Conservation (phyloP, 805 yeast species). For the Komagataella pseudopastoris region DNA sequence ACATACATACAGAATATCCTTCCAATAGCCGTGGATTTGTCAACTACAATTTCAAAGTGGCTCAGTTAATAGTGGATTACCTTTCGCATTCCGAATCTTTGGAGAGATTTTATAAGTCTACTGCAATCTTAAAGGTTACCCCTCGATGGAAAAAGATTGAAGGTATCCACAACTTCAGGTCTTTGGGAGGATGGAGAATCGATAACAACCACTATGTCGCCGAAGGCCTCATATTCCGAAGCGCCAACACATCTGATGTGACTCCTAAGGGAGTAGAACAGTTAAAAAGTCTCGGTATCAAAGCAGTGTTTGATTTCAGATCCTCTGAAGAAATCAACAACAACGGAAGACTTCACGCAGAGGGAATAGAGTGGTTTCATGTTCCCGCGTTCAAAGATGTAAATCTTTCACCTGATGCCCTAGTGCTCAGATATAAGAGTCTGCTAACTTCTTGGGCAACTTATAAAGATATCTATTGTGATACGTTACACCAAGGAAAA, state of each 20-base stretch:
- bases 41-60: conserved; percentile 47
- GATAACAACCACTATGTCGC: conserved; percentile 27
- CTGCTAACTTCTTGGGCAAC: conserved; percentile 48
- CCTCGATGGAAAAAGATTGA: conserved; percentile 51
- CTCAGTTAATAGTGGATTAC: conserved; percentile 33
- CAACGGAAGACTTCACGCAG: conserved; percentile 29
- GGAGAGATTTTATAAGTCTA: conserved; percentile 31
- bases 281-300: conserved; percentile 31
- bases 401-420: conserved; percentile 52
- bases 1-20: conserved; percentile 21
- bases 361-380: conserved; percentile 34
- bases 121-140: conserved; percentile 21
- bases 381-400: conserved; percentile 41
- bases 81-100: conserved; percentile 28
- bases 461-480: conserved; percentile 47
- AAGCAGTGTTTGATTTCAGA: conserved; percentile 53
- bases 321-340: conserved; percentile 39
- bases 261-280: conserved; percentile 33
- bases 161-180: conserved; percentile 65
- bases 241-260: conserved; percentile 44
- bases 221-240: conserved; percentile 43
- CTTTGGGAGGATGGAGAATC: conserved; percentile 64
- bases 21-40: conserved; percentile 28
- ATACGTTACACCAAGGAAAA: conserved; percentile 37
- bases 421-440: conserved; percentile 40